Evolutionary conservation across 805 yeast genomes (phyloP), one percentile per base, ranked within the genome.

Genomic region (Pichia paraexigua): DNA sequence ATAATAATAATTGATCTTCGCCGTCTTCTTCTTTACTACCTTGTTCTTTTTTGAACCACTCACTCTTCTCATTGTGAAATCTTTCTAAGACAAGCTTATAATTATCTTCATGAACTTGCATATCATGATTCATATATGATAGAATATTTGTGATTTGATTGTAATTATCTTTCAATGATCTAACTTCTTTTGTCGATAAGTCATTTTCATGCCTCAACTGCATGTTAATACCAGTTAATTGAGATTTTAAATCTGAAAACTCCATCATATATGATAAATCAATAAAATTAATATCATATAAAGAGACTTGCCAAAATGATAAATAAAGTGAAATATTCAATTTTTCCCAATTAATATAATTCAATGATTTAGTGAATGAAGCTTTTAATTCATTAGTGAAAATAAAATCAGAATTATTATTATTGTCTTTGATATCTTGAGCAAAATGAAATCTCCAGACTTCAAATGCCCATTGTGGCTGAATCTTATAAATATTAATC

Each of bases 281-380:
- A 2, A 79, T 75, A 61, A 67, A 83, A 53, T 78, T 76, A 32
- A 90, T 78, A 59, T 90, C 96, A 60, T 85, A 82, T 9, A 88
- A 67, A 0, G 84, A 76, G 35, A 85, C 69, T 54, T 73, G 79
- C 97, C 96, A 91, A 59, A 90, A 91, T 0, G 76, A 69, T 2
- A 71, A 67, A 59, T 75, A 87, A 28, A 88, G 67, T 0, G 70
- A 72, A 15, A 66, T 61, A 2, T 71, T 59, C 2, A 82, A 47
- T 10, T 56, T 37, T 0, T 58, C 42, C 60, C 66, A 61, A n/a
- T 64, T 56, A 13, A 60, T 43, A 3, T 48, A 24, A 2, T 58
- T 53, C 17, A 65, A 43, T 15, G 58, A 41, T 0, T 48, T 53
- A 17, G 56, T 52, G 1, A 65, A 40, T 5, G 50, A 46, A 6